Evolutionary conservation across 2,329 filamentous ascomycete genomes (phyloP).

Genomic region (Bimuria novae-zelandiae): DNA sequence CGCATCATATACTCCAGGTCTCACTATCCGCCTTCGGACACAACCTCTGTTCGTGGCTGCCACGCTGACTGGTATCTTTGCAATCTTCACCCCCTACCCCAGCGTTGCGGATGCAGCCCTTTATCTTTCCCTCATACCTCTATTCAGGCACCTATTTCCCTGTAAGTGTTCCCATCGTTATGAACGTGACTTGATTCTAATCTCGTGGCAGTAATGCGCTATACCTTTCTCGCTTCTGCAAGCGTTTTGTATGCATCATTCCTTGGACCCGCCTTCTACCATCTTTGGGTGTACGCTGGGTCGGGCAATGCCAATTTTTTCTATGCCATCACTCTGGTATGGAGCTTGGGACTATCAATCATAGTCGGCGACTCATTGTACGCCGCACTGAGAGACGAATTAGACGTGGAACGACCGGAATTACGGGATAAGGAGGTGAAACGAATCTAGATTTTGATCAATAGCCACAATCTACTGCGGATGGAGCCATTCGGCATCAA

Average conservation of each 20-base stretch:
- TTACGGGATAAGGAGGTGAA: conserved; percentile 85
- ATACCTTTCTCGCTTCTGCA: conserved; percentile 83
- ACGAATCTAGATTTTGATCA: conserved; percentile 67
- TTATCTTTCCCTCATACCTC: conserved; percentile 79
- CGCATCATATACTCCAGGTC: conserved; percentile 82
- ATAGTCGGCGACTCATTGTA: conserved; percentile 87
- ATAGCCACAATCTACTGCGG: no score
- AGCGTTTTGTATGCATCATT: conserved; percentile 86
- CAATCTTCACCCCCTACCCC: conserved; percentile 96
- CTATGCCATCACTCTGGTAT: conserved; percentile 98
- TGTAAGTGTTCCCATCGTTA: background rate
- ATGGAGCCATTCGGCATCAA: no score
- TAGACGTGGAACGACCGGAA: conserved; percentile 89
- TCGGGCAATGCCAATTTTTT: conserved; percentile 99
- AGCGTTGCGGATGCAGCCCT: conserved; percentile 88
- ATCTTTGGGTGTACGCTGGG: conserved; percentile 97
- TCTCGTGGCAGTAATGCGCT: conserved; percentile 74
- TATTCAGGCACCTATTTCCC: conserved; percentile 91
- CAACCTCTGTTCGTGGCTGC: conserved; percentile 87
- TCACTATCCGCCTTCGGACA: conserved; percentile 78
- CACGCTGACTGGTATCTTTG: conserved; percentile 84
- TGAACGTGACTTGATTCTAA: conserved; percentile 11
- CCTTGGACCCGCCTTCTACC: conserved; percentile 91
- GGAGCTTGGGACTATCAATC: conserved; percentile 87
- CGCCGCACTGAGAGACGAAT: conserved; percentile 87